Conservation (phyloP, 371 early-diverging fungal species). For the Mortierella sp. region DNA sequence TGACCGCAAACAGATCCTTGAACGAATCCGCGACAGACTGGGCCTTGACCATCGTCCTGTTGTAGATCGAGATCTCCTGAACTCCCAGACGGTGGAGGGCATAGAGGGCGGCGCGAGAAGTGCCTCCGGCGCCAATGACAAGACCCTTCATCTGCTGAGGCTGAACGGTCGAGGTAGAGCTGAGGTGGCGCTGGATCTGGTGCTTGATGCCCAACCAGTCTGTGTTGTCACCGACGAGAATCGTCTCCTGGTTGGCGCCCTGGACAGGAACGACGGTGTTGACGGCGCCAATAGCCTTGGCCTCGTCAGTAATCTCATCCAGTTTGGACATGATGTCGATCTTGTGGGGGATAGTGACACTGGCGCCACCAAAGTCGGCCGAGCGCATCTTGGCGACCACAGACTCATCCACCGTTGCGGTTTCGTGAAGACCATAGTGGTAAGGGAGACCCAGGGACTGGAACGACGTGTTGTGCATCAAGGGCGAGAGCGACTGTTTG, state of each 20-base stretch:
- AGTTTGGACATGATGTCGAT: slow-evolving; percentile 82
- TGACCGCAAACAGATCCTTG: slow-evolving; percentile 62
- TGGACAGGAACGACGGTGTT: slow-evolving; percentile 82
- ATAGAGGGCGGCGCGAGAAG: slow-evolving; percentile 92
- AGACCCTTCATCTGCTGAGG: slow-evolving; percentile 64
- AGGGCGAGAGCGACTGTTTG: slow-evolving; percentile 89
- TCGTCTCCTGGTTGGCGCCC: slow-evolving; percentile 58
- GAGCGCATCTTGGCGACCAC: slow-evolving; percentile 71
- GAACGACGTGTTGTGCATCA: slow-evolving; percentile 95
- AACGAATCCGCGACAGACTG: slow-evolving; percentile 79
- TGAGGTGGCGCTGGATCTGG: slow-evolving; percentile 69
- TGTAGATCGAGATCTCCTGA: slow-evolving; percentile 82
- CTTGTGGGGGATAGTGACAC: slow-evolving; percentile 97
- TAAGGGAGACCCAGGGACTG: slow-evolving; percentile 86
- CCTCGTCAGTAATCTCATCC: slow-evolving; percentile 80
- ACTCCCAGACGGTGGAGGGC: slow-evolving; percentile 86
- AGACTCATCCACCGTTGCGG: slow-evolving; percentile 68
- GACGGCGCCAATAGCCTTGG: slow-evolving; percentile 91
- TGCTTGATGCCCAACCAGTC: slow-evolving; percentile 93
- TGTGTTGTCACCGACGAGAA: slow-evolving; percentile 91
- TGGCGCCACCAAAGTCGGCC: slow-evolving; percentile 92
- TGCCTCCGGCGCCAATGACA: slow-evolving; percentile 98
- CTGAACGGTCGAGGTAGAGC: slow-evolving; percentile 25
- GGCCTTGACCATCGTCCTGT: slow-evolving; percentile 88
- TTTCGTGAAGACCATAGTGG: slow-evolving; percentile 81